Percentiles rank a stretch among this genome's conserved stretches.
phyloP scores from a whole-genome alignment of 306 rosid species.

The Quercus bicolor region DNA sequence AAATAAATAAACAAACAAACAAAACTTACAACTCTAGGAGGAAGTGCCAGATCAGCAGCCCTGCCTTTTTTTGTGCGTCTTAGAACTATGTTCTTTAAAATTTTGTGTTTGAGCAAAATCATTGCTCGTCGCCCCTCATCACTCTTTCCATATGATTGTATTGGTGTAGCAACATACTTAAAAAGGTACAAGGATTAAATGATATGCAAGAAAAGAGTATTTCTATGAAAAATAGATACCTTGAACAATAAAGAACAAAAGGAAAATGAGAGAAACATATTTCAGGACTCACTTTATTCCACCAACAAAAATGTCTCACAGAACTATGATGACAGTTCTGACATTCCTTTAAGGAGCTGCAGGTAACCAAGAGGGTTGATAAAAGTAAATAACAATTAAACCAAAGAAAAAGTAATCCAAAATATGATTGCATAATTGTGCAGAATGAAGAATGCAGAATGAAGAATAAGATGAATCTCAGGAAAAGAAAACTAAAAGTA shows the following conservation, averaged over 20 bases:
- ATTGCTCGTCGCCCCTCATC: conserved; percentile 56
- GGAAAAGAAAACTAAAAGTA: not conserved
- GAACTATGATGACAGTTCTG: conserved; percentile 65
- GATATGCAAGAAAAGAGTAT: conserved; percentile 13
- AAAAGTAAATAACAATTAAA: conserved; percentile 16
- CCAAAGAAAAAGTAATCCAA: not conserved
- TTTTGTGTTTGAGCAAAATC: conserved; percentile 71
- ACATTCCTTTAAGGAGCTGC: conserved; percentile 59
- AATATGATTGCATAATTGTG: not conserved
- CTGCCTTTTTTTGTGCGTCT: conserved; percentile 90
- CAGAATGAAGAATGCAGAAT: not conserved
- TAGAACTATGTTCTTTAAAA: conserved; percentile 63
- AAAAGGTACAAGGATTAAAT: conserved; percentile 23
- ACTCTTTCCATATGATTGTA: conserved; percentile 38
- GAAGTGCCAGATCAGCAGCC: conserved; percentile 94
- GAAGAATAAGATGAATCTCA: not conserved
- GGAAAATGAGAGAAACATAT: conserved; percentile 7
- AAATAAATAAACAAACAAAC: not conserved
- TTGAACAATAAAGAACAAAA: conserved; percentile 4
- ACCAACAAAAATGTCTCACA: conserved; percentile 92
- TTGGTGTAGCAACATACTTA: conserved; percentile 72
- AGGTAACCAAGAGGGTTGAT: conserved; percentile 20
- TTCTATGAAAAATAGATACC: not conserved
- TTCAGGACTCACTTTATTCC: conserved; percentile 79
- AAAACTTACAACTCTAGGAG: conserved; percentile 83